A percentile compares a stretch with the other conserved stretches of the same genome.
Conservation (phyloP, 176 grass and related monocot genomes). For the Ensete glaucum region DNA sequence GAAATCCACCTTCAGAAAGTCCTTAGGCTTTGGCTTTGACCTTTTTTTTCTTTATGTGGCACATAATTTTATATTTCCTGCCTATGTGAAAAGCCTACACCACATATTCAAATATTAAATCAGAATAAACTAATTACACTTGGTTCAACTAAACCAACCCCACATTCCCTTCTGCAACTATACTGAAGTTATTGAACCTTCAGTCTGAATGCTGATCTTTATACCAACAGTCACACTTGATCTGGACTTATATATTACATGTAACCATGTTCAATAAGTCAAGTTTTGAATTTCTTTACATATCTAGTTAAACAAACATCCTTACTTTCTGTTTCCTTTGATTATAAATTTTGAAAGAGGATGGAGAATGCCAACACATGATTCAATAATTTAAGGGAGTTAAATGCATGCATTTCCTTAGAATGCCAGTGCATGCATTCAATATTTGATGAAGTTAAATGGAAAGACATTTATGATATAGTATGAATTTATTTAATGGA, state of each 20-base stretch:
- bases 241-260: not conserved
- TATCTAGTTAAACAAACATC: not conserved
- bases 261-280: not conserved
- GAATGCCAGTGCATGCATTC: not conserved
- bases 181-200: not conserved
- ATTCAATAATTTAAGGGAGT: not conserved
- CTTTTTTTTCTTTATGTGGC: too few relatives aligned
- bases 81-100: too few relatives aligned
- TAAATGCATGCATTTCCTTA: not conserved
- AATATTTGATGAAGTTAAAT: not conserved
- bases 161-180: too few relatives aligned
- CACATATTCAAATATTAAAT: too few relatives aligned
- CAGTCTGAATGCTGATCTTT: not conserved
- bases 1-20: too few relatives aligned
- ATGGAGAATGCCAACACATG: not conserved
- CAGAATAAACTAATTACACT: too few relatives aligned
- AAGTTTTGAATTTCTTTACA: not conserved
- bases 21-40: too few relatives aligned
- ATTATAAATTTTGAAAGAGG: not conserved
- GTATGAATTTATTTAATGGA: not conserved
- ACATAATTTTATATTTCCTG: too few relatives aligned
- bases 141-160: too few relatives aligned
- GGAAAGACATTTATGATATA: not conserved
- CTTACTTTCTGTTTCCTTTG: not conserved
- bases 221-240: not conserved